A percentile compares a stretch with the other conserved stretches of the same genome.
phyloP scores from a whole-genome alignment of 2,329 filamentous ascomycete species.

The Fusarium lateritium region DNA sequence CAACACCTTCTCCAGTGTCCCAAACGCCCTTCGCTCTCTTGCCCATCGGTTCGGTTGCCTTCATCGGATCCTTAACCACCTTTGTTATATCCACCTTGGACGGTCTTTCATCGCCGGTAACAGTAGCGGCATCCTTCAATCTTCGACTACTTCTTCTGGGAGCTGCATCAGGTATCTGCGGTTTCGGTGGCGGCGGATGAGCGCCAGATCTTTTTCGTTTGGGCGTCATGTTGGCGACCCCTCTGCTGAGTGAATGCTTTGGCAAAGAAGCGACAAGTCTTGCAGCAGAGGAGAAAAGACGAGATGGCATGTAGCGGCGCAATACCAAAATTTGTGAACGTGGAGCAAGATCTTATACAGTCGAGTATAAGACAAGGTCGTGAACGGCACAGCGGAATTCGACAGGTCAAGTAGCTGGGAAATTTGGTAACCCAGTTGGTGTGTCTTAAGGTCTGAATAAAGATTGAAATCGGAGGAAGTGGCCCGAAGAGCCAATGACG shows the following conservation, averaged over 20 bases:
- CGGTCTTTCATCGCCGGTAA: background rate
- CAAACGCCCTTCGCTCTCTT: slow-evolving; percentile 18
- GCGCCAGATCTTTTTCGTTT: slow-evolving; percentile 57
- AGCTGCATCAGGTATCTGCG: slow-evolving; percentile 36
- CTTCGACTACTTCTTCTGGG: slow-evolving; percentile 50
- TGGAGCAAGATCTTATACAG: background rate
- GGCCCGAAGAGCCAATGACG: slow-evolving; percentile 46
- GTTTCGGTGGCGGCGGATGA: slow-evolving; percentile 40
- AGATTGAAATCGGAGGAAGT: slow-evolving; percentile 41
- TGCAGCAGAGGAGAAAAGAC: slow-evolving; percentile 19
- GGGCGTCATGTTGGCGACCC: slow-evolving; percentile 51
- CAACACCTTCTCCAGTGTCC: slow-evolving; percentile 49
- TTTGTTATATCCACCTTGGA: slow-evolving; percentile 16
- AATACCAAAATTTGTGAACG: background rate
- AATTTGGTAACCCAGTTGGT: background rate
- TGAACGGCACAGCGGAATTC: background rate
- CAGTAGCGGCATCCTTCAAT: slow-evolving; percentile 28
- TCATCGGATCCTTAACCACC: background rate
- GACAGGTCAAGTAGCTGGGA: background rate
- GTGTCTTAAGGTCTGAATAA: slow-evolving; percentile 17
- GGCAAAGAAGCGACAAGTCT: slow-evolving; percentile 10
- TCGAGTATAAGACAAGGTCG: background rate
- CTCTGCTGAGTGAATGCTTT: slow-evolving; percentile 17
- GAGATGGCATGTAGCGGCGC: slow-evolving; percentile 20
- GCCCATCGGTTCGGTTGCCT: background rate